These are phyloP conservation scores for Moesziomyces sp. DNA, from an alignment of 1,284 basidiomycete species.

Conservation along the genomic window DNA sequence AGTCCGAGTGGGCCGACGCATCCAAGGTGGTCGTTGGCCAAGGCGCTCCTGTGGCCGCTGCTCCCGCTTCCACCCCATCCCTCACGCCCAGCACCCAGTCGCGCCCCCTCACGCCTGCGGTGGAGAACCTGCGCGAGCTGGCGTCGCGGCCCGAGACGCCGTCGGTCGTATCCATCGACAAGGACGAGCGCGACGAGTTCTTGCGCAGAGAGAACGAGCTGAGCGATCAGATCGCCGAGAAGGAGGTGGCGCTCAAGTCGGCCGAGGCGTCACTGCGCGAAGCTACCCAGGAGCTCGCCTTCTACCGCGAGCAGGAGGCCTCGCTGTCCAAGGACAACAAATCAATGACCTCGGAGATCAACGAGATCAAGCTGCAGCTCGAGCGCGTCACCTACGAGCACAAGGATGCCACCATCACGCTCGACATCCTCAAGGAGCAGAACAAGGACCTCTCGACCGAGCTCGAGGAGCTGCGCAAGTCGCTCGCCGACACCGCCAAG, in stretches of 20 bases:
- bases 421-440: constrained; percentile 96
- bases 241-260: constrained; percentile 68
- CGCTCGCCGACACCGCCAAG: constrained; percentile 44
- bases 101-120: constrained; percentile 77
- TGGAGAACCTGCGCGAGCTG: constrained; percentile 78
- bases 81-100: constrained; percentile 40
- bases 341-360: constrained; percentile 73
- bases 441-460: constrained; percentile 87
- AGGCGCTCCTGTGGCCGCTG: constrained; percentile 48
- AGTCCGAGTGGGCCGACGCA: constrained; percentile 82
- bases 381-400: constrained; percentile 94
- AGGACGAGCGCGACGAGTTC: constrained; percentile 98
- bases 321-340: constrained; percentile 59
- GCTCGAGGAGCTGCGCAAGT: constrained; percentile 80
- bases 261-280: constrained; percentile 68
- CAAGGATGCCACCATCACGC: constrained; percentile 92
- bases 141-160: constrained; percentile 73
- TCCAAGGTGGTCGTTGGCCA: constrained; percentile 72
- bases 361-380: constrained; percentile 89
- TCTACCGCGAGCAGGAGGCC: constrained; percentile 83
- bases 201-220: constrained; percentile 95
- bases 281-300: constrained; percentile 79
- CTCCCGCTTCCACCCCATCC: constrained; percentile 59
- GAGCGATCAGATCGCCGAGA: constrained; percentile 90
- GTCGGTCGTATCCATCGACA: constrained; percentile 84